Evolutionary conservation across 257 asterid species (phyloP).

Genomic region (Paulownia fortunei): DNA sequence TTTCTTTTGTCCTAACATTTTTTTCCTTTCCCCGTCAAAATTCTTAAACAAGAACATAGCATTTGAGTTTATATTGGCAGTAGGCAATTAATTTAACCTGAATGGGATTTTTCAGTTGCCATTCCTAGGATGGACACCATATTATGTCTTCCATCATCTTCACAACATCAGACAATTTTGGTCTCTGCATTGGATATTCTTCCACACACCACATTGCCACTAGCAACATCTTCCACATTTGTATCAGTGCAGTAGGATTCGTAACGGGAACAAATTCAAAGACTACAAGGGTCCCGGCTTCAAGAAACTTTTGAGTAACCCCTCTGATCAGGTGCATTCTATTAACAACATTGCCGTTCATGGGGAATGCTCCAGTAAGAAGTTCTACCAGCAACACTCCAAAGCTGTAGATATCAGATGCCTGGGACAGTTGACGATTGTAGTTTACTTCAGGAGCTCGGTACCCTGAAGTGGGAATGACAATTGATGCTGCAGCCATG

Average conservation of each 20-base stretch:
- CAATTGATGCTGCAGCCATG: not conserved
- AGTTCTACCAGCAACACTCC: not conserved
- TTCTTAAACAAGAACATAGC: no score
- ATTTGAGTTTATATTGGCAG: no score
- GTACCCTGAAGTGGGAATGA: not conserved
- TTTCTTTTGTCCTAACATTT: no score
- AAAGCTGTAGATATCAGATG: not conserved
- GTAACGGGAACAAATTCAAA: not conserved
- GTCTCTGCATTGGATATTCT: not conserved
- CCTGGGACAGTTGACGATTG: not conserved
- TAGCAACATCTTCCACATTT: not conserved
- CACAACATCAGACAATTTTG: not conserved
- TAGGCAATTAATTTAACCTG: no score
- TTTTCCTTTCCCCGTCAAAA: no score
- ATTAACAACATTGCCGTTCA: not conserved
- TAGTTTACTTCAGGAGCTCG: not conserved
- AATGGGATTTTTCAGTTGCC: not conserved
- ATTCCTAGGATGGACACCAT: not conserved
- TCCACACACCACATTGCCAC: not conserved
- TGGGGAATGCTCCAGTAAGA: not conserved
- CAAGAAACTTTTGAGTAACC: not conserved
- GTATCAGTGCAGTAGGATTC: no score
- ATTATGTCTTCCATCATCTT: not conserved
- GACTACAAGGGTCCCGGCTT: not conserved
- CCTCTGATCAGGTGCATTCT: not conserved